These are phyloP conservation scores for Auricularia sp. DNA, from an alignment of 768 basidiomycete species.

Conservation along the genomic window DNA sequence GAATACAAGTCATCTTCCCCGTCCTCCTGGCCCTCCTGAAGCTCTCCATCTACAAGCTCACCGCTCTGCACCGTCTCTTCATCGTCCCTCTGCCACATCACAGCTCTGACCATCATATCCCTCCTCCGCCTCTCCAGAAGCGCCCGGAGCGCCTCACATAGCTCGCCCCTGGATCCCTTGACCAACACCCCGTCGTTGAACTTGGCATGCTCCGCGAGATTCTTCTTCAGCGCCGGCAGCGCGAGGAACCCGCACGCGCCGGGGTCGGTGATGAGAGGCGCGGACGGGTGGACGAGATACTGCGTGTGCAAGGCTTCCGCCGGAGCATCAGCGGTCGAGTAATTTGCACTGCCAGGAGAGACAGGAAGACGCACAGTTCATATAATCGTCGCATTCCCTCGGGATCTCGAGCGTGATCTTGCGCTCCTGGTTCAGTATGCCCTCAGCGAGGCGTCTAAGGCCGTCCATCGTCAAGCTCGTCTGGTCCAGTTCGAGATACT, in stretches of 20 bases:
- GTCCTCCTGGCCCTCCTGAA: no score
- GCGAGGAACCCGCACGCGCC: slow-evolving; percentile 33
- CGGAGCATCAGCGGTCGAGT: not conserved
- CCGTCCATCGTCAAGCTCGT: slow-evolving; percentile 50
- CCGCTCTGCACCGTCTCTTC: not conserved
- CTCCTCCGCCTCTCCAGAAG: slow-evolving; percentile 37
- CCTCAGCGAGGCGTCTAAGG: slow-evolving; percentile 37
- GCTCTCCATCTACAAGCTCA: no score
- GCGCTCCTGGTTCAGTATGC: slow-evolving; percentile 27
- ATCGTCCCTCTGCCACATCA: not conserved
- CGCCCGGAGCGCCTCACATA: slow-evolving; percentile 35
- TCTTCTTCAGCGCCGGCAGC: slow-evolving; percentile 38
- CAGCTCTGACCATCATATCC: slow-evolving; percentile 41
- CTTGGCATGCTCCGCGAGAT: slow-evolving; percentile 45
- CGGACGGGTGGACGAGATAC: slow-evolving; percentile 36
- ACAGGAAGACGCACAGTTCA: slow-evolving; percentile 33
- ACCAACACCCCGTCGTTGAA: slow-evolving; percentile 35
- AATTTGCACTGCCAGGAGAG: not conserved
- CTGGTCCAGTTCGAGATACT: slow-evolving; percentile 40
- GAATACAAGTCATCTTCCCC: no score
- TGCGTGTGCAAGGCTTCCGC: slow-evolving; percentile 32
- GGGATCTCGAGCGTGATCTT: slow-evolving; percentile 46
- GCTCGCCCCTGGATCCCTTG: slow-evolving; percentile 37
- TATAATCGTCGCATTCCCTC: slow-evolving; percentile 38
- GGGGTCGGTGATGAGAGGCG: slow-evolving; percentile 42